These are phyloP conservation scores for Phytophthora vignae DNA, from an alignment of 352 stramenopile species.

Conservation along the genomic window DNA sequence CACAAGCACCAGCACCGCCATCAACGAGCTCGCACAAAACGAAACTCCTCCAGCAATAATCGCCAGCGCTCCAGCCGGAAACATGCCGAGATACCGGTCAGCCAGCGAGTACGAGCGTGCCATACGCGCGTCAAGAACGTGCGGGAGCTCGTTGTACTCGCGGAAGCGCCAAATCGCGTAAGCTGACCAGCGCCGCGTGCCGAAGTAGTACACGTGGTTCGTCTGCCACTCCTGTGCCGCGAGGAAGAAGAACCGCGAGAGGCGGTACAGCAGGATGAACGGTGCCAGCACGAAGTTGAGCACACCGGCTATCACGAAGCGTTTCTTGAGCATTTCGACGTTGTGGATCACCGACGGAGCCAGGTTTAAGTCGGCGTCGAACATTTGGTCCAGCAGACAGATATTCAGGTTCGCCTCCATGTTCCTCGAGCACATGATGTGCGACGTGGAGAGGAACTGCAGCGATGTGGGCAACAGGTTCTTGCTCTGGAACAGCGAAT, in stretches of 20 bases:
- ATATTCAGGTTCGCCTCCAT: constrained; percentile 97
- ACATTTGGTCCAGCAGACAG: constrained; percentile 97
- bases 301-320: constrained; percentile 94
- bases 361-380: constrained; percentile 84
- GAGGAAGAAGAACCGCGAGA: constrained; percentile 97
- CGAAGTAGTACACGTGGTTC: constrained; percentile 93
- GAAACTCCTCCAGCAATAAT: constrained; percentile 93
- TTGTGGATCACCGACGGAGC: constrained; percentile 94
- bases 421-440: constrained; percentile 89
- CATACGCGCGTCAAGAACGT: constrained; percentile 95
- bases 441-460: constrained; percentile 76
- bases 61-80: constrained; percentile 89
- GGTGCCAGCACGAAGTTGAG: constrained; percentile 96
- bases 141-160: constrained; percentile 99
- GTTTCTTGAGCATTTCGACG: constrained; percentile 90
- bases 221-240: constrained; percentile 97
- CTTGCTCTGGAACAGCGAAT: constrained; percentile 92
- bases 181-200: constrained; percentile 94
- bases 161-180: constrained; percentile 93
- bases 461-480: constrained; percentile 74
- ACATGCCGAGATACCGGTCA: constrained; percentile 95
- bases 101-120: constrained; percentile 92
- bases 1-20: constrained; percentile 94
- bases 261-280: constrained; percentile 98
- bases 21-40: constrained; percentile 96